These are phyloP conservation scores for Xylaria sp. DNA, from an alignment of 2,329 filamentous ascomycete species.

Conservation along the genomic window DNA sequence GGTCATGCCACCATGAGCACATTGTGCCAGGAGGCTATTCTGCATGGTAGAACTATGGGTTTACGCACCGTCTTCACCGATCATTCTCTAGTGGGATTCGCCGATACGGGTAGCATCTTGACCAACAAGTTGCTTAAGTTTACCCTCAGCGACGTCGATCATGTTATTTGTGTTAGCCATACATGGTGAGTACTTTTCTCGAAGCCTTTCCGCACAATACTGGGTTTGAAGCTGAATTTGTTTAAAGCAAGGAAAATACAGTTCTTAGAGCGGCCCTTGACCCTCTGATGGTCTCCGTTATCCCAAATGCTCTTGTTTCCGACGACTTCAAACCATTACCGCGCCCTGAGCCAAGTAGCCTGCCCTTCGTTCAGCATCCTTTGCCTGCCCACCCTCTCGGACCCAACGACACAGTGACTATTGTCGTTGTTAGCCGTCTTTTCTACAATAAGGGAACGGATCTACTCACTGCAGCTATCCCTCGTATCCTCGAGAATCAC, in stretches of 20 bases:
- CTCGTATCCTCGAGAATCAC: slow-evolving; percentile 87
- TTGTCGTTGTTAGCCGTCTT: slow-evolving; percentile 94
- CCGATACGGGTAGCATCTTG: slow-evolving; percentile 93
- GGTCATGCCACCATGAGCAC: slow-evolving; percentile 95
- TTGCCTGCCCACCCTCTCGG: slow-evolving; percentile 75
- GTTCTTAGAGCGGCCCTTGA: slow-evolving; percentile 94
- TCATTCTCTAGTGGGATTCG: slow-evolving; percentile 96
- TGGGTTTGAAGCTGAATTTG: slow-evolving; percentile 42
- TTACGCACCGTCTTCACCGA: slow-evolving; percentile 96
- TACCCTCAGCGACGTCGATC: slow-evolving; percentile 93
- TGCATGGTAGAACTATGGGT: slow-evolving; percentile 96
- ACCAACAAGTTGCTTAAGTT: slow-evolving; percentile 99
- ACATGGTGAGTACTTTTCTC: slow-evolving; percentile 75
- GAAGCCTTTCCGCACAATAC: background rate
- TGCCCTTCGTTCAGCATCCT: slow-evolving; percentile 55
- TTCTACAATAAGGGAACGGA: slow-evolving; percentile 99
- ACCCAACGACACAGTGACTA: slow-evolving; percentile 88
- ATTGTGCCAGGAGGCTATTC: slow-evolving; percentile 91
- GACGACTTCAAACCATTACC: slow-evolving; percentile 88
- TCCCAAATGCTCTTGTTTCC: slow-evolving; percentile 96
- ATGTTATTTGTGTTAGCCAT: slow-evolving; percentile 98
- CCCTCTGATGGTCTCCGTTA: slow-evolving; percentile 96
- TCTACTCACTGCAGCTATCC: slow-evolving; percentile 94
- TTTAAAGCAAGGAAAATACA: slow-evolving; percentile 90
- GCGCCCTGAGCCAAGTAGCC: slow-evolving; percentile 53